Percentiles rank a stretch among this genome's conserved stretches.
Evolutionary conservation across 768 basidiomycete species (phyloP).

Genomic region (Tephrocybe sp.): DNA sequence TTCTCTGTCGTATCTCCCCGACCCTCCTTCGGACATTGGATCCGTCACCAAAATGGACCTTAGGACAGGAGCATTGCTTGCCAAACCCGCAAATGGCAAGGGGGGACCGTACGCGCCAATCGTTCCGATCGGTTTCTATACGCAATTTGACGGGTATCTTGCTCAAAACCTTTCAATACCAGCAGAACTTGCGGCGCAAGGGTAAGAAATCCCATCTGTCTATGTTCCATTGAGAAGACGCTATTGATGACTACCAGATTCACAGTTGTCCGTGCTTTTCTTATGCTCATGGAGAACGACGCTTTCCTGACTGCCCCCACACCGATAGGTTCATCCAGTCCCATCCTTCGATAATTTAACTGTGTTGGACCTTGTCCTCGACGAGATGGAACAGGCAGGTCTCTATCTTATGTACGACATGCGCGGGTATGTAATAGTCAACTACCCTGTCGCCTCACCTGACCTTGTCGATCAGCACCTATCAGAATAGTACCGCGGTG

Average conservation of each 20-base stretch:
- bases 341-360: conserved; percentile 64
- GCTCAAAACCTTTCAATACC: conserved; percentile 50
- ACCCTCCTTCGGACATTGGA: conserved; percentile 42
- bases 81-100: conserved; percentile 47
- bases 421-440: conserved; percentile 42
- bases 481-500: conserved; percentile 62
- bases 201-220: conserved; percentile 34
- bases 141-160: conserved; percentile 54
- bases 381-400: conserved; percentile 68
- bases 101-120: conserved; percentile 50
- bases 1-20: conserved; percentile 46
- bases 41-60: conserved; percentile 65
- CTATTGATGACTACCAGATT: conserved; percentile 21
- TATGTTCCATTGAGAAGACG: background rate
- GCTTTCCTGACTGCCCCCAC: conserved; percentile 14
- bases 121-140: conserved; percentile 77
- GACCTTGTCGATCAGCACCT: conserved; percentile 38
- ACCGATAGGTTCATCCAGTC: conserved; percentile 61
- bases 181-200: conserved; percentile 52
- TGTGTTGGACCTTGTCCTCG: conserved; percentile 53
- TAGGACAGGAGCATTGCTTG: conserved; percentile 54
- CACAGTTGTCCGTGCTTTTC: conserved; percentile 34
- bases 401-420: conserved; percentile 84
- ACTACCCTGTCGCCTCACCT: background rate
- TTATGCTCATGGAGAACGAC: background rate